Conservation (phyloP, 352 stramenopile species). For the Globisporangium cystogenes region DNA sequence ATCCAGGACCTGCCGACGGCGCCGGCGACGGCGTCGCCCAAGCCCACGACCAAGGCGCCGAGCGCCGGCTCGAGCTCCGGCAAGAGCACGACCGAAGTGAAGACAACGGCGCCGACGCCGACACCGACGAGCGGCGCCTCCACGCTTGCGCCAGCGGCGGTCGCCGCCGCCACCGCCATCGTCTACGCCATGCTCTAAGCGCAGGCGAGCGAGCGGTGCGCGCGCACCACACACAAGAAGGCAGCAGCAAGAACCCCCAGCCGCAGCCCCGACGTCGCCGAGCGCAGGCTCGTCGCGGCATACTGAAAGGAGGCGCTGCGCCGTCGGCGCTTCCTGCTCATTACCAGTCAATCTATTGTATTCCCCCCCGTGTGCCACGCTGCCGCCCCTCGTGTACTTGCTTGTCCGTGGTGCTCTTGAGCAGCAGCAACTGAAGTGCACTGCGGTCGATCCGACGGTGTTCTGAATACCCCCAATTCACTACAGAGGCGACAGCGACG, state of each 20-base stretch:
- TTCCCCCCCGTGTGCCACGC: background rate
- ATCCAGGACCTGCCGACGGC: slow-evolving; percentile 1
- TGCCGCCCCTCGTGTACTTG: too few relatives aligned
- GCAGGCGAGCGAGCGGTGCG: background rate
- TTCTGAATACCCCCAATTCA: too few relatives aligned
- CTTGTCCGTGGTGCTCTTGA: too few relatives aligned
- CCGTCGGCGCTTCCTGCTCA: background rate
- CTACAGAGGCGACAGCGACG: too few relatives aligned
- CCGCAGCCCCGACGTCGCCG: background rate
- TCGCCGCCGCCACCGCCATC: slow-evolving; percentile 1
- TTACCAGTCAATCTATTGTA: slow-evolving; percentile 4
- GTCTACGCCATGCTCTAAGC: slow-evolving; percentile 11
- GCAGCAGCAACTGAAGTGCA: too few relatives aligned
- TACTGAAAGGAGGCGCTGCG: background rate
- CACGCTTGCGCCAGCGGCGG: slow-evolving; percentile 5
- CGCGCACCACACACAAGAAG: too few relatives aligned
- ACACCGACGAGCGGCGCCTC: slow-evolving; percentile 5
- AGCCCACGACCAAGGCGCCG: slow-evolving; percentile 1
- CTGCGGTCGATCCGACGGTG: too few relatives aligned
- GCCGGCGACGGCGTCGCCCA: background rate
- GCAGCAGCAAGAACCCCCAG: background rate
- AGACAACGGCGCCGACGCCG: slow-evolving; percentile 3
- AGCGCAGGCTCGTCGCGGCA: background rate
- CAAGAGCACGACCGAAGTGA: background rate
- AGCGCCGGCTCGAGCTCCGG: background rate